Evolutionary conservation across 2,329 filamentous ascomycete genomes (phyloP), one percentile per base, ranked within the genome.

Genomic region (Fusarium annulatum): DNA sequence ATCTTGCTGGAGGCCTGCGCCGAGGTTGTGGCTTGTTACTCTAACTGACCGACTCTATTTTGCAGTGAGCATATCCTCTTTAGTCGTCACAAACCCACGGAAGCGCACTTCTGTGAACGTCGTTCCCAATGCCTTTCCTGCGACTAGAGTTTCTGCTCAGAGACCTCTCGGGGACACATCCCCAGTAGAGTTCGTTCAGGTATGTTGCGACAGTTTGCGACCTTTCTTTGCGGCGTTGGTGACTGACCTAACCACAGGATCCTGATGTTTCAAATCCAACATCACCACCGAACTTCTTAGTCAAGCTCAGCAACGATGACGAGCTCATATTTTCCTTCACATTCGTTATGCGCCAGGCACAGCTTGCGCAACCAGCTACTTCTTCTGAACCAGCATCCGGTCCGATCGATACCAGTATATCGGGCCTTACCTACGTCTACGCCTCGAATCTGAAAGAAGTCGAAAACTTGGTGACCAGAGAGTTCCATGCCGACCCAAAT

Each of bases 401-500:
- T 61, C 77, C 85, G 9, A 80, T 86, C 53, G 95, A 98, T 78
- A 96, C 95, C 5, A 87, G 88, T 62, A 93, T 99, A 78, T 95
- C 92, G 68, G 95, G 96, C 58, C 87, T 99, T 70, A 99, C 96
- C 14, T 98, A 95, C 81, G 93, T 97, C 71, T 96, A 96, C 81
- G 96, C 94, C 46, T 94, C 95, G 2, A 97, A 91, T 59, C 85
- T 90, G 38, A 93, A 90, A 83, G 96, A 99, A 78, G 90, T 99
- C 61, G 96, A 98, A 79, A 98, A 96, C 75, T 86, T 99, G 52
- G 92, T 98, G 53, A 98, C 96, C 21, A 89, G 95, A 77, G 96
- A 99, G 82, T 98, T 99, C 78, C 95, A 98, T 77, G 95, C 96
- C 74, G 95, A 99, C 79, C 96, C 96, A 2, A 99, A 99, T 79